Evolutionary conservation across 139 green algal species (phyloP).

Genomic region (Eudorina sp.): DNA sequence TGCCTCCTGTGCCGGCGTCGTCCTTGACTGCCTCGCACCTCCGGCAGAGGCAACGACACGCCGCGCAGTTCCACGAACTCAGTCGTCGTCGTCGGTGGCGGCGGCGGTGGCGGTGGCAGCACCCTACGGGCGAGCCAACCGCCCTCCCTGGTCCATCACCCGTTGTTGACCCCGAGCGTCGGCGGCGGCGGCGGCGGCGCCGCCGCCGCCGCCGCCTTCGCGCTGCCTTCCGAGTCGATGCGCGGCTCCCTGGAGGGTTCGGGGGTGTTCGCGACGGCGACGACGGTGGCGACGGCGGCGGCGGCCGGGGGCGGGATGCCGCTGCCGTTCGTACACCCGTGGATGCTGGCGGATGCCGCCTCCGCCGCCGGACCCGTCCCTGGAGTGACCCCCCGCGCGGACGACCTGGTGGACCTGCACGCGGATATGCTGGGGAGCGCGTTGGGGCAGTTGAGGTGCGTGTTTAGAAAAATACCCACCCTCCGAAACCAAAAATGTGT

Average conservation of each 20-base stretch:
- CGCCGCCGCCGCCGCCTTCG: background rate
- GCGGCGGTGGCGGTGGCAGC: too few species aligned
- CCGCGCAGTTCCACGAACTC: too few species aligned
- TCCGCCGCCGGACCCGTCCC: background rate
- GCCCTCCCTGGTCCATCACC: too few species aligned
- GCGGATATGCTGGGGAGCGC: slow-evolving; percentile 23
- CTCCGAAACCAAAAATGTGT: too few species aligned
- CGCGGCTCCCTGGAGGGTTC: background rate
- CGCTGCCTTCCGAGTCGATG: background rate
- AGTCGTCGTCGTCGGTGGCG: too few species aligned
- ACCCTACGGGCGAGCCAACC: too few species aligned
- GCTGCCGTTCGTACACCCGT: background rate
- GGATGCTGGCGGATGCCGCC: background rate
- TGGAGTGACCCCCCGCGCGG: background rate
- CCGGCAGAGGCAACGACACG: too few species aligned
- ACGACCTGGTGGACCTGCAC: background rate
- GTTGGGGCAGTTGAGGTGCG: slow-evolving; percentile 22
- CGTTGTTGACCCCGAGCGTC: background rate
- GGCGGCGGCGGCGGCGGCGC: too few species aligned
- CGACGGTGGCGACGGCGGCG: background rate
- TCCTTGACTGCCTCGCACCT: too few species aligned
- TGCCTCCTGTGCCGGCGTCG: too few species aligned
- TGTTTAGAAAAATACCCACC: too few species aligned
- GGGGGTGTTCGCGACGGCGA: background rate
- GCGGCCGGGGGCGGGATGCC: too few species aligned